Base-by-base conservation (phyloP, 1,284 basidiomycete genomes). In the Heliocybe sulcata region DNA sequence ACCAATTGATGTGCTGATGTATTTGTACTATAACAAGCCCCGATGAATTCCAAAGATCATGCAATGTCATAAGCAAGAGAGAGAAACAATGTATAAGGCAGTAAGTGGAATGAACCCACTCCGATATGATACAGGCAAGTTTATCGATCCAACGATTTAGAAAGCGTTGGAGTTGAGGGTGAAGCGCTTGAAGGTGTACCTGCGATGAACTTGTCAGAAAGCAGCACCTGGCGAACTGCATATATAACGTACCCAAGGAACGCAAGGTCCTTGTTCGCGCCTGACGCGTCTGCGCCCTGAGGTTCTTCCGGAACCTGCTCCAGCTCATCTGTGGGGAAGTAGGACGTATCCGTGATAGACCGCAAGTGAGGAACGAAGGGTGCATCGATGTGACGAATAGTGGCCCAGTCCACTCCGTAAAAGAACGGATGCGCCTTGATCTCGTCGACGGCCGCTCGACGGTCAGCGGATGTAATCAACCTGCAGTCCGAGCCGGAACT, bases 321-420 rank as follows among this genome's bases (percentile, higher is more conserved):
- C 56, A 97, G 84, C 67, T 98, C 96, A 62, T 98, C 95, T 22
- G 92, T 95, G 1, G 95, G 95, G 85, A 98, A 98, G 75, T 98
- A 98, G 8, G 87, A 92, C 1, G 94, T 98, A 67, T 98, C 95
- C 22, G 94, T 97, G 65, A 93, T 89, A 29, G 90, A 94, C 60
- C 90, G 88, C 51, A 99, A 77, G 58, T 89, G 91, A 2, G 96
- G 96, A 22, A 98, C 92, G 67, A 98, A 98, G 0, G 96, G 96
- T 25, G 94, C 93, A 62, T 96, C 92, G 59, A 98, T 98, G 59
- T 91, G 83, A 35, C 95, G 85, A 66, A 99, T 87, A 2, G 86
- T 81, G 27, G 79, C 76, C 95, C 95, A 99, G 72, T 97, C 95
- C 22, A 96, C 96, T 35, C 96, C 96, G 63, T 89, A 92, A 75